Conservation (phyloP, 139 green algal species). For the Desmodesmus armatus region DNA sequence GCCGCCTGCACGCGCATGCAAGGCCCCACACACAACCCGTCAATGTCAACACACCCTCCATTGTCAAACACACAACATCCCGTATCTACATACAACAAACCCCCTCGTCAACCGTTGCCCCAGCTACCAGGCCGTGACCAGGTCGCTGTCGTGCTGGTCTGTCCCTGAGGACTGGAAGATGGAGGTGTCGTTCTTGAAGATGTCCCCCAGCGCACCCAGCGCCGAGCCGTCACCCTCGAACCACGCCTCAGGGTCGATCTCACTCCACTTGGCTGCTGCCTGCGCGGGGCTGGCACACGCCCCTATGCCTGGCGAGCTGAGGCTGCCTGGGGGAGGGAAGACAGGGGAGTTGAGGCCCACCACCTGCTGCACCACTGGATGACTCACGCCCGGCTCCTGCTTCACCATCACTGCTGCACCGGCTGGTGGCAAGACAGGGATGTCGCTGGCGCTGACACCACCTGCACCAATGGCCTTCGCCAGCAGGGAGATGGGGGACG, state of each 20-base stretch:
- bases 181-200: constrained; percentile 28
- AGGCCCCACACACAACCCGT: no score
- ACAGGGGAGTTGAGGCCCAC: constrained; percentile 15
- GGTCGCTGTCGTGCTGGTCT: constrained; percentile 19
- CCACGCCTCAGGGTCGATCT: constrained; percentile 44
- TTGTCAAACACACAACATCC: no score
- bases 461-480: constrained; percentile 29
- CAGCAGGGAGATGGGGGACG: constrained; percentile 20
- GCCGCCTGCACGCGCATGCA: no score
- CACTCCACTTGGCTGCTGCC: constrained; percentile 8
- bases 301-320: not conserved
- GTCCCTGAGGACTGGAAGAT: constrained; percentile 8
- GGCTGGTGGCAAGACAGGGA: not conserved
- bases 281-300: not conserved
- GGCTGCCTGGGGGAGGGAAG: not conserved
- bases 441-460: not conserved
- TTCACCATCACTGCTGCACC: not conserved
- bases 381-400: not conserved
- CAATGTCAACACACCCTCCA: no score
- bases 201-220: constrained; percentile 8
- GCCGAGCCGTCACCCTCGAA: constrained; percentile 26
- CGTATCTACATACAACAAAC: no score
- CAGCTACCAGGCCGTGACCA: constrained; percentile 27
- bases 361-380: not conserved
- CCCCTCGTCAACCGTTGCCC: not conserved